Evolutionary conservation across 345 rosid genomes (phyloP), one percentile per base, ranked within the genome.

Genomic region (Durio zibethinus): DNA sequence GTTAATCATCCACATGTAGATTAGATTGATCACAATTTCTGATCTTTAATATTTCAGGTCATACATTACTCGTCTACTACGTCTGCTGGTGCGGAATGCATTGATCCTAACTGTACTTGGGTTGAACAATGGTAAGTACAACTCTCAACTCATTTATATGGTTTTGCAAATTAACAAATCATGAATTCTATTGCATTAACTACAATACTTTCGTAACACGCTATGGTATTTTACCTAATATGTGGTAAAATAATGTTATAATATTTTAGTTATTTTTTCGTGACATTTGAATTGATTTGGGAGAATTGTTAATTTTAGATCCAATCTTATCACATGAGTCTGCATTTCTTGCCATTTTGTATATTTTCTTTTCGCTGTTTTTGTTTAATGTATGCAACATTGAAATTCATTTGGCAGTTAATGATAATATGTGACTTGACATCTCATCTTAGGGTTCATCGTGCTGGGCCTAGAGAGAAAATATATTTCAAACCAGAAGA

Each of bases 401-500:
- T 33, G 23, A 47, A 70, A 40, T 70, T 16, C 21, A 16, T 70
- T 70, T 27, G 38, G 57, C 23, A 2, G 25, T 18, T 38, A 10
- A 1, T 45, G 8, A 52, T 35, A 25, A 35, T 43, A 53, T 33
- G 42, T 43, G 53, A 53, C 42, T 72, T 31, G 56, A 42, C 79
- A 35, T 62, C 42, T 23, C 76, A 29, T 78, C 27, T 18, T 72
- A 95, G 99, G 97, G 91, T 90, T 79, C 97, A 93, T 78, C 97
- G 97, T 68, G 98, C 98, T 79, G 98, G 98, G 16, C 98, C 98
- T 59, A 88, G 96, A 80, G 94, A 89, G 82, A 90, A 93, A 82
- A 95, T 95, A 48, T 93, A 88, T 80, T 93, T 89, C 77, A 86
- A 85, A 83, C 99, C 98, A 35, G 96, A 91, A 83, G 88, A 94